A percentile compares a stretch with the other conserved stretches of the same genome.
These are phyloP conservation scores for Ogataea chonburiensis DNA, from an alignment of 805 yeast species.

Conservation along the genomic window DNA sequence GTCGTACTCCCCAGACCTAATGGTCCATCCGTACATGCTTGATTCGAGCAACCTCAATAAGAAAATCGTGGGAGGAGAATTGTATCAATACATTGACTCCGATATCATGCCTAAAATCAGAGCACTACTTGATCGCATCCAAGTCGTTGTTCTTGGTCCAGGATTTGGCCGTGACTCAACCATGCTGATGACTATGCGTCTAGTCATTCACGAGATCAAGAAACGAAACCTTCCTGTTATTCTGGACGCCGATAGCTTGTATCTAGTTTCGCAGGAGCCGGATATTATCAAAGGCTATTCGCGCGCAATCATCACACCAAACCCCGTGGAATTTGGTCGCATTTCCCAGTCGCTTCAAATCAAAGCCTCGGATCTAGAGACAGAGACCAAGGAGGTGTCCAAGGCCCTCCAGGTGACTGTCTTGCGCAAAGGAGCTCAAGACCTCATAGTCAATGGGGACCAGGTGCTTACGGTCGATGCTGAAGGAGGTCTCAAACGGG, in stretches of 20 bases:
- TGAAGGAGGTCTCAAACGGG: conserved; percentile 73
- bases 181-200: conserved; percentile 61
- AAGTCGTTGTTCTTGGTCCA: conserved; percentile 87
- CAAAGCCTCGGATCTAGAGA: conserved; percentile 8
- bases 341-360: conserved; percentile 51
- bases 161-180: conserved; percentile 83
- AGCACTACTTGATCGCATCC: conserved; percentile 60
- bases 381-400: conserved; percentile 42
- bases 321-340: conserved; percentile 78
- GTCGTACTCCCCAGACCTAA: conserved; percentile 84
- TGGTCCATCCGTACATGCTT: conserved; percentile 90
- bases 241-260: conserved; percentile 89
- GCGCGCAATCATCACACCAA: conserved; percentile 81
- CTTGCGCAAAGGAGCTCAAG: conserved; percentile 72
- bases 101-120: conserved; percentile 56
- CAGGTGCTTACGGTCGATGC: conserved; percentile 42
- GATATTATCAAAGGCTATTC: conserved; percentile 51
- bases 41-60: conserved; percentile 39
- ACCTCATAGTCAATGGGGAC: conserved; percentile 57
- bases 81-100: conserved; percentile 34
- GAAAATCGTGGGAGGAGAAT: not conserved
- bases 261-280: conserved; percentile 58
- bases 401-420: conserved; percentile 52
- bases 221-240: conserved; percentile 65
- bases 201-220: conserved; percentile 56